Percentiles rank a stretch among this genome's conserved stretches.
These are phyloP conservation scores for Saturnispora galanensis DNA, from an alignment of 805 yeast genomes.

Conservation along the genomic window DNA sequence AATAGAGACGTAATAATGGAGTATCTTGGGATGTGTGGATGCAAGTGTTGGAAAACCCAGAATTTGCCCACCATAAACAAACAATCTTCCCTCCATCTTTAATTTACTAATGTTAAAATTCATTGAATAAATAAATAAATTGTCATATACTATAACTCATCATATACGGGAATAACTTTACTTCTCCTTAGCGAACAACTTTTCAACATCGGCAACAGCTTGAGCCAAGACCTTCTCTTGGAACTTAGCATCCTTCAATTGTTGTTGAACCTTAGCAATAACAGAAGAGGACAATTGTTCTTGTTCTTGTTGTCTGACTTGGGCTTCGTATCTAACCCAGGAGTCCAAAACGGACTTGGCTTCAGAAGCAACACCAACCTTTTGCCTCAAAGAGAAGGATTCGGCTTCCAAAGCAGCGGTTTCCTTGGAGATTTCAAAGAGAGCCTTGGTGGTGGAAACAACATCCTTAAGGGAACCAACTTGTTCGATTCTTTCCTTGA, in stretches of 20 bases:
- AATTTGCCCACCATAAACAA: neutral
- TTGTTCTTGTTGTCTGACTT: conserved; percentile 94
- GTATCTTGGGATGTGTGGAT: too few relatives aligned
- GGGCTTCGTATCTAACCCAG: conserved; percentile 97
- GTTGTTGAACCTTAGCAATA: conserved; percentile 79
- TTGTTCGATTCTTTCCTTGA: conserved; percentile 80
- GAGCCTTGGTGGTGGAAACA: conserved; percentile 79
- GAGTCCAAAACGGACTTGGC: conserved; percentile 95
- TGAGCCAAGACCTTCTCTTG: conserved; percentile 88
- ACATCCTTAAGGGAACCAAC: conserved; percentile 88
- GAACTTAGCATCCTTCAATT: conserved; percentile 78
- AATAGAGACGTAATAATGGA: too few relatives aligned
- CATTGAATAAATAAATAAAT: conserved; percentile 9
- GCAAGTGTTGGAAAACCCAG: too few relatives aligned
- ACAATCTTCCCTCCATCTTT: neutral
- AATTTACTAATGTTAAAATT: neutral
- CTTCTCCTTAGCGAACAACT: conserved; percentile 44
- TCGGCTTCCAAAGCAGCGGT: conserved; percentile 93
- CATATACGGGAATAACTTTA: conserved; percentile 10
- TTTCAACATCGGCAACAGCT: conserved; percentile 88
- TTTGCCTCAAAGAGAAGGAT: conserved; percentile 87
- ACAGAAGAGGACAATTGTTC: conserved; percentile 80
- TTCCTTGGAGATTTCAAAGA: conserved; percentile 92
- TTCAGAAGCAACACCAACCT: conserved; percentile 76
- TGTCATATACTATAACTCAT: conserved; percentile 7